phyloP scores from a whole-genome alignment of 768 basidiomycete genomes.

The Russula virescens region DNA sequence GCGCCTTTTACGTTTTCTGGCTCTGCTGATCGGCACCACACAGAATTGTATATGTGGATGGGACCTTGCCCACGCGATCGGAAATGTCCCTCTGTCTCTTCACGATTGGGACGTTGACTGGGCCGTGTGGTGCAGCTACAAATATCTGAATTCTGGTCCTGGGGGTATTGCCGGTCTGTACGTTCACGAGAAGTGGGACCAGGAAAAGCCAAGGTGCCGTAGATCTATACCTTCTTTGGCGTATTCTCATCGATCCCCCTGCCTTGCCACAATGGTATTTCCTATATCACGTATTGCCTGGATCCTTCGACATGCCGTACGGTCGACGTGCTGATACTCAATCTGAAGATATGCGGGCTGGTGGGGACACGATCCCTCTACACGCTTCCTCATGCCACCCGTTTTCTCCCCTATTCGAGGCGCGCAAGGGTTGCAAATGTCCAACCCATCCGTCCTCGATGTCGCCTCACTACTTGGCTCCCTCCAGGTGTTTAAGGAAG shows the following conservation, averaged over 20 bases:
- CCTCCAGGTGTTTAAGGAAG: constrained; percentile 71
- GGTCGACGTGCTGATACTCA: constrained; percentile 14
- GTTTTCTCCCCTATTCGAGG: constrained; percentile 79
- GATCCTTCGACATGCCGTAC: neutral
- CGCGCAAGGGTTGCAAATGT: constrained; percentile 94
- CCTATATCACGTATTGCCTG: neutral
- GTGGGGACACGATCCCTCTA: constrained; percentile 92
- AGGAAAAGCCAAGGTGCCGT: constrained; percentile 56
- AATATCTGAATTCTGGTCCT: constrained; percentile 94
- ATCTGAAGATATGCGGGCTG: constrained; percentile 77
- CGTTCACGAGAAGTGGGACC: constrained; percentile 77
- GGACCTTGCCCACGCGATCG: constrained; percentile 94
- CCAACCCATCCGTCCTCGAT: constrained; percentile 83
- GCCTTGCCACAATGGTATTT: constrained; percentile 7
- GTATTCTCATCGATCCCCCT: constrained; percentile 4
- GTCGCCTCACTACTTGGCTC: constrained; percentile 79
- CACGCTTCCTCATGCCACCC: constrained; percentile 88
- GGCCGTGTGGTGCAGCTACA: constrained; percentile 99
- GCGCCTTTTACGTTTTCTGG: constrained; percentile 14
- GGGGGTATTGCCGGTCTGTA: constrained; percentile 96
- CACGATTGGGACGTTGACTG: constrained; percentile 97
- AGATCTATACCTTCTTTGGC: constrained; percentile 3
- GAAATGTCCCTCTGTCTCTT: constrained; percentile 84
- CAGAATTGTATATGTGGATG: constrained; percentile 93
- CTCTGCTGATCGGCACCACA: constrained; percentile 19